These are phyloP conservation scores for Dipteronia dyeriana DNA, from an alignment of 345 rosid genomes.

Conservation along the genomic window DNA sequence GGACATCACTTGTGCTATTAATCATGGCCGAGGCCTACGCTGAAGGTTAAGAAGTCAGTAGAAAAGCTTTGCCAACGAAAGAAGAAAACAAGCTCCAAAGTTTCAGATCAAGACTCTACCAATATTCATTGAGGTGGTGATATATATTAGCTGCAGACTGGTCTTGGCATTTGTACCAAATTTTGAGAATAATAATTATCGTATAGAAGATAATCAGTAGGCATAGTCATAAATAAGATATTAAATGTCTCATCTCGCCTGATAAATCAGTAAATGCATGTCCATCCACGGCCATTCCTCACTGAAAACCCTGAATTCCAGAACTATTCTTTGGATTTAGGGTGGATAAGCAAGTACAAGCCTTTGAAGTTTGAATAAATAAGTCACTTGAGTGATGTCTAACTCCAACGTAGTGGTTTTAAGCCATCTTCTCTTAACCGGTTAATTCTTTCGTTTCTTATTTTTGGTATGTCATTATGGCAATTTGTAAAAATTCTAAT, in stretches of 20 bases:
- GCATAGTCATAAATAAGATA: background rate
- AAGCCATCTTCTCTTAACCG: too few species aligned
- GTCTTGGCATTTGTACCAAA: background rate
- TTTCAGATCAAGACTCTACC: background rate
- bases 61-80: background rate
- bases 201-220: background rate
- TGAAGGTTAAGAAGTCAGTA: constrained; percentile 18
- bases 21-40: constrained; percentile 72
- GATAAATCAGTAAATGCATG: background rate
- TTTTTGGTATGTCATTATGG: background rate
- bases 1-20: constrained; percentile 76
- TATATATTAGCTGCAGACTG: too few species aligned
- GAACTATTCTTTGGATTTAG: background rate
- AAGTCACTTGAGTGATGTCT: too few species aligned
- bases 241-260: background rate
- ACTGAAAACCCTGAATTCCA: background rate
- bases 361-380: too few species aligned
- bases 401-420: too few species aligned
- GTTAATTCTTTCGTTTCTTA: too few species aligned
- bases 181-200: background rate
- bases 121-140: background rate
- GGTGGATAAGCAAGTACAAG: background rate
- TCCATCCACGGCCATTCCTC: background rate
- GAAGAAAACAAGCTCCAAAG: background rate
- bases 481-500: background rate